Conservation (phyloP, 2,329 filamentous ascomycete genomes). For the Penicillium decumbens region DNA sequence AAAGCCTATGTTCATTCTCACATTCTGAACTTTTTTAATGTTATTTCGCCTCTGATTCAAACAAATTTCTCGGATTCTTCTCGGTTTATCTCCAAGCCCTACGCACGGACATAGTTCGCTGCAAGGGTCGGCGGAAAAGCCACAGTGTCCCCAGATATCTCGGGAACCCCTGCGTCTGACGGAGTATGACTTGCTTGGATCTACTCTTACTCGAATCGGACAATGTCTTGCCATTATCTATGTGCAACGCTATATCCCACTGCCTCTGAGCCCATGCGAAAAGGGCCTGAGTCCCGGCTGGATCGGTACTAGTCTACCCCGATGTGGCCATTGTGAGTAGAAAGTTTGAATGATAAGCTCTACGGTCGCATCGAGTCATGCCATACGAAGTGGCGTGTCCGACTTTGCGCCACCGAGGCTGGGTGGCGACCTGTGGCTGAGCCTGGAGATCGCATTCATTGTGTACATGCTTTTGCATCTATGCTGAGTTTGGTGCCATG, state of each 20-base stretch:
- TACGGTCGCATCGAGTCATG: slow-evolving; percentile 18
- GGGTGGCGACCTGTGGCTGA: slow-evolving; percentile 18
- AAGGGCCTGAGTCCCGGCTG: neutral
- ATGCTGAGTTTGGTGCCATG: neutral
- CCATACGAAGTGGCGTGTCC: slow-evolving; percentile 9
- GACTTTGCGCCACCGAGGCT: slow-evolving; percentile 7
- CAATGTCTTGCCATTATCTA: neutral
- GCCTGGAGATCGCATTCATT: slow-evolving; percentile 1
- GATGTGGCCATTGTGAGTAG: neutral
- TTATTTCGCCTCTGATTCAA: neutral
- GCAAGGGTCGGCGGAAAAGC: slow-evolving; percentile 25
- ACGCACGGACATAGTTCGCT: slow-evolving; percentile 23
- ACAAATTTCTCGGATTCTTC: too few species aligned
- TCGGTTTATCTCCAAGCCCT: neutral
- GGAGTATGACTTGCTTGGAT: slow-evolving; percentile 12
- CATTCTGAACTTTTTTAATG: neutral
- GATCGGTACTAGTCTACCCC: neutral
- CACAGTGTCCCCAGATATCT: slow-evolving; percentile 11
- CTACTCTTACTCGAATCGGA: slow-evolving; percentile 3
- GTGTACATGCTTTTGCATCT: slow-evolving; percentile 8
- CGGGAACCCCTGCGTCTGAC: slow-evolving; percentile 21
- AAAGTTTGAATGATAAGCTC: slow-evolving; percentile 16
- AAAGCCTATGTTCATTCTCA: neutral
- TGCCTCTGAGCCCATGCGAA: neutral
- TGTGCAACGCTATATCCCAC: neutral